A percentile compares a stretch with the other conserved stretches of the same genome.
Evolutionary conservation across 192 early-diverging fungal genomes (phyloP).

Genomic region (Coemansia sp.): DNA sequence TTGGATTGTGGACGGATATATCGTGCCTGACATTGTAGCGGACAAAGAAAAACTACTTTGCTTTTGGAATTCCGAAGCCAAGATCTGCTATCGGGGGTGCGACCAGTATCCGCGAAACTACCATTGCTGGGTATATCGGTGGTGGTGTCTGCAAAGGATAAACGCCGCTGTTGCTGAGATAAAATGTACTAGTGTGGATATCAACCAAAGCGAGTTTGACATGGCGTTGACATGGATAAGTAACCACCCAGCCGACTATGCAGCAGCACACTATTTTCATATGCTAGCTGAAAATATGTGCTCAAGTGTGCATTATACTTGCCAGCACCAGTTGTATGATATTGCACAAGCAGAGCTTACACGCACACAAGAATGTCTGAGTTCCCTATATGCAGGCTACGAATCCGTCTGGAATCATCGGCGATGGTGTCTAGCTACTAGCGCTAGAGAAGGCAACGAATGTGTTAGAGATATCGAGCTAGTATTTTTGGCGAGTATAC

Average conservation of each 20-base stretch:
- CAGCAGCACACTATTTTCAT: conserved; percentile 44
- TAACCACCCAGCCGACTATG: conserved; percentile 42
- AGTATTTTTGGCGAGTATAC: conserved; percentile 9
- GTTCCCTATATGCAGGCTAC: conserved; percentile 23
- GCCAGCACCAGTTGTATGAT: not conserved
- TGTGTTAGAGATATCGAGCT: not conserved
- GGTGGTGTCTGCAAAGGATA: conserved; percentile 23
- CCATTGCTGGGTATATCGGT: conserved; percentile 51
- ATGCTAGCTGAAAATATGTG: conserved; percentile 11
- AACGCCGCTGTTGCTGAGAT: not conserved
- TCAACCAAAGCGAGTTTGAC: not conserved
- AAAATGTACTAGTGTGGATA: not conserved
- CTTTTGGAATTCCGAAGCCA: conserved; percentile 22
- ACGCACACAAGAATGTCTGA: conserved; percentile 13
- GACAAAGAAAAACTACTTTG: not conserved
- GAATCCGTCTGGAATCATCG: conserved; percentile 47
- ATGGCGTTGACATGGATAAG: conserved; percentile 18
- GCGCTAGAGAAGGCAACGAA: not conserved
- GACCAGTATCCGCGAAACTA: conserved; percentile 44
- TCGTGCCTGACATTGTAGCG: not conserved
- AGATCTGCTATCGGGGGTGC: conserved; percentile 15
- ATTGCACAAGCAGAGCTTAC: conserved; percentile 15
- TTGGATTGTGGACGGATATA: conserved; percentile 16
- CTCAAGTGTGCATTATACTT: not conserved
- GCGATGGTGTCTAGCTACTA: conserved; percentile 29